Percentiles rank a stretch among this genome's conserved stretches.
Conservation (phyloP, 2,329 filamentous ascomycete species). For the Stagonosporopsis vannaccii region DNA sequence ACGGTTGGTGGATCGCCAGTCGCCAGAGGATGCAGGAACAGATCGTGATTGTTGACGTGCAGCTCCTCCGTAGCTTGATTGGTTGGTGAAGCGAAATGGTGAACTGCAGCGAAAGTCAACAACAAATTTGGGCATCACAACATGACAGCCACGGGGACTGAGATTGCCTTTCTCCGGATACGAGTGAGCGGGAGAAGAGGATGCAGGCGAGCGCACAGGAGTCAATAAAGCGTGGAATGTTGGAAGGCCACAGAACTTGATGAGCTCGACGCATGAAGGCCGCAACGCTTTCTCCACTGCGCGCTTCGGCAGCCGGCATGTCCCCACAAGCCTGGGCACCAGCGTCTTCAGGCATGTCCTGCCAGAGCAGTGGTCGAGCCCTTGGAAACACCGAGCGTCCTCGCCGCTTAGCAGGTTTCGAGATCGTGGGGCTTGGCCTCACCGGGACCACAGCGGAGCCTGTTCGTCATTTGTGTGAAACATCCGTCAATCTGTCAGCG, state of each 20-base stretch:
- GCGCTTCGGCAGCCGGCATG: constrained; percentile 6
- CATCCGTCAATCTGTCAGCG: constrained; percentile 25
- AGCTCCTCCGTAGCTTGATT: background rate
- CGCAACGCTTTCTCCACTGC: background rate
- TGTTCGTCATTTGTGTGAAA: constrained; percentile 35
- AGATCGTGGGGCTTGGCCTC: constrained; percentile 6
- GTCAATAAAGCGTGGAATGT: background rate
- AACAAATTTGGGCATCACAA: constrained; percentile 13
- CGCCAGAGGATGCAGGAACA: constrained; percentile 9
- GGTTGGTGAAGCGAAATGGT: constrained; percentile 18
- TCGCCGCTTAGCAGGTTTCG: constrained; percentile 11
- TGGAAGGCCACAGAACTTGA: background rate
- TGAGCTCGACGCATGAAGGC: background rate
- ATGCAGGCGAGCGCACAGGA: background rate
- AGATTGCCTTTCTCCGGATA: constrained; percentile 4
- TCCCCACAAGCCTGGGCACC: background rate
- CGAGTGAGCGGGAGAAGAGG: background rate
- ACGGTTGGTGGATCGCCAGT: constrained; percentile 5
- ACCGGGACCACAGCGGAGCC: background rate
- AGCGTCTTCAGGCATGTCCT: background rate
- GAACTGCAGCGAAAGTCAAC: constrained; percentile 18
- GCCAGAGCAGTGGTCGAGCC: constrained; percentile 5
- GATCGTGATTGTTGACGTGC: constrained; percentile 8
- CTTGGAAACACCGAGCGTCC: constrained; percentile 12
- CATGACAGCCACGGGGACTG: background rate